These are phyloP conservation scores for Fusarium drepaniforme DNA, from an alignment of 2,329 filamentous ascomycete species.

Conservation along the genomic window DNA sequence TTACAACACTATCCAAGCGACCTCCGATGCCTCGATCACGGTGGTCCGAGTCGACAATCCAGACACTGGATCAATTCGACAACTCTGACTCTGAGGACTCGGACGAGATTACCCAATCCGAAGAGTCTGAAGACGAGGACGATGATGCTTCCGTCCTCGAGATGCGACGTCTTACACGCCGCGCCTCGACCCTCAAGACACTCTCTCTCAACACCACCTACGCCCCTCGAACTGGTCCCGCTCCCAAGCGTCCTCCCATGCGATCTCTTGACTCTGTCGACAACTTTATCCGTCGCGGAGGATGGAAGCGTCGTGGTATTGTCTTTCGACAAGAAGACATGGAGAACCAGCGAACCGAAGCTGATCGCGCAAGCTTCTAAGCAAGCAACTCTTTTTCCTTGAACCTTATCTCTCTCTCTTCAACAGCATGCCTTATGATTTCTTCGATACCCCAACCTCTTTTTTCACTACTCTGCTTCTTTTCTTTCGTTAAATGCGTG, in stretches of 20 bases:
- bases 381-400: not conserved
- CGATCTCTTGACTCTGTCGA: conserved; percentile 55
- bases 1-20: conserved; percentile 44
- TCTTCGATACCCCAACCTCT: conserved; percentile 41
- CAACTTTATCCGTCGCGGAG: conserved; percentile 56
- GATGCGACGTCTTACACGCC: conserved; percentile 42
- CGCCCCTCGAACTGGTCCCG: conserved; percentile 32
- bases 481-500: conserved; percentile 24
- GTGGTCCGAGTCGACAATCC: conserved; percentile 59
- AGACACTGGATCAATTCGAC: conserved; percentile 41
- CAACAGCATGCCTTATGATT: conserved; percentile 33
- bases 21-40: conserved; percentile 52
- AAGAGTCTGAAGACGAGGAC: conserved; percentile 39
- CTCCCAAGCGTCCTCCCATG: conserved; percentile 52
- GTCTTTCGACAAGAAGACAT: conserved; percentile 54
- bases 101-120: conserved; percentile 37
- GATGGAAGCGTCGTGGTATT: conserved; percentile 59
- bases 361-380: conserved; percentile 43
- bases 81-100: conserved; percentile 34
- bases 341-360: conserved; percentile 34
- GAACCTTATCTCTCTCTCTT: not conserved
- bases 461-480: conserved; percentile 20
- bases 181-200: conserved; percentile 39
- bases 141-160: conserved; percentile 40
- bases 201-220: conserved; percentile 52